A percentile compares a stretch with the other conserved stretches of the same genome.
These are phyloP conservation scores for Lunularia cruciata DNA, from an alignment of 225 moss, liverwort and hornwort species.

Conservation along the genomic window DNA sequence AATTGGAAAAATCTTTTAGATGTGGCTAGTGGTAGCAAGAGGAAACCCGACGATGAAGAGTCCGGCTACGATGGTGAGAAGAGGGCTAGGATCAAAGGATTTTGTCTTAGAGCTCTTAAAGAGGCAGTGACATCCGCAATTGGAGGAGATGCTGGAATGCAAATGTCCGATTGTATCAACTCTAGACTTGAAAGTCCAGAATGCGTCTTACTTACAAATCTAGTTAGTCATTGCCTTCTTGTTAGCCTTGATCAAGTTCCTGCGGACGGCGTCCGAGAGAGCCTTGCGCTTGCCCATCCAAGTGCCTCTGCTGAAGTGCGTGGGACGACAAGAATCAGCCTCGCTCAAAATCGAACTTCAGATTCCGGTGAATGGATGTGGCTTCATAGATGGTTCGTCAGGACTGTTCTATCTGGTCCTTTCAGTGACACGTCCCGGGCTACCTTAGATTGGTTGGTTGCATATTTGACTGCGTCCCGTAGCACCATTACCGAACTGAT, in stretches of 20 bases:
- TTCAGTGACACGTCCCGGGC: conserved; percentile 31
- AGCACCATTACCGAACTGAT: conserved; percentile 58
- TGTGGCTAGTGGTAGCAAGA: conserved; percentile 31
- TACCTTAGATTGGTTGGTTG: conserved; percentile 83
- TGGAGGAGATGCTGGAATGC: conserved; percentile 66
- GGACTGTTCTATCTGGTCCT: conserved; percentile 56
- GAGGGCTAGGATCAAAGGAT: conserved; percentile 28
- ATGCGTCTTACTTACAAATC: conserved; percentile 61
- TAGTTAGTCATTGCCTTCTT: conserved; percentile 69
- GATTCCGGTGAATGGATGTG: conserved; percentile 48
- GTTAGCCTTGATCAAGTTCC: conserved; percentile 74
- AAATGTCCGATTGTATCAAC: conserved; percentile 71
- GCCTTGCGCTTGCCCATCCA: conserved; percentile 8
- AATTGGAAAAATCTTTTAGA: conserved; percentile 26
- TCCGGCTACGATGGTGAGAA: conserved; percentile 32
- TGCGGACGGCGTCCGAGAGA: conserved; percentile 24
- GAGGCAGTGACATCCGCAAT: conserved; percentile 56
- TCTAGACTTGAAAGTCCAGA: conserved; percentile 60
- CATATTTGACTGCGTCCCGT: conserved; percentile 63
- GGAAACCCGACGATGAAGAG: conserved; percentile 37
- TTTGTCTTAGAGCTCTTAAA: neutral
- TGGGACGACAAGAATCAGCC: neutral
- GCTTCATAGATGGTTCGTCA: conserved; percentile 89
- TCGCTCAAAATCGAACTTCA: neutral
- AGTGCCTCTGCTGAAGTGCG: neutral